These are phyloP conservation scores for Paragyromitra xinjiangensis DNA, from an alignment of 495 filamentous ascomycete species.

Conservation along the genomic window DNA sequence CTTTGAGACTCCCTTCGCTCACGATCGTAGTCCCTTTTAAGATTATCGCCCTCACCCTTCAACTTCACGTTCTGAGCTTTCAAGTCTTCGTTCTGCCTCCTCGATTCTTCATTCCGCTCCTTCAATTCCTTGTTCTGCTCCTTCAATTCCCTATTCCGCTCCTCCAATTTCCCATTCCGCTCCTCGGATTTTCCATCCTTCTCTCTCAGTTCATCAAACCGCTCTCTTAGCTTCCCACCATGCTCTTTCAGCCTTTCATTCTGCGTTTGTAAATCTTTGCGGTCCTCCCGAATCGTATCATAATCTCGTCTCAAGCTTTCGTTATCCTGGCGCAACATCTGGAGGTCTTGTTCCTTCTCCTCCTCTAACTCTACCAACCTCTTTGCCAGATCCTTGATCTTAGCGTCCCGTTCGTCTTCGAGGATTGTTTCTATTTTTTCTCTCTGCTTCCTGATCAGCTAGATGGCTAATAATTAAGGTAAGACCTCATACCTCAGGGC, in stretches of 20 bases:
- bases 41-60: not conserved
- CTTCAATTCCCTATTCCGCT: no score
- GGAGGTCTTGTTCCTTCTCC: not conserved
- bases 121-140: no score
- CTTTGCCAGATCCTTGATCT: not conserved
- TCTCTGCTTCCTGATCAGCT: not conserved
- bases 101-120: no score
- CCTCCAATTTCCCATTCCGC: no score
- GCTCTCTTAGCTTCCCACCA: not conserved
- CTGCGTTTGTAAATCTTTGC: not conserved
- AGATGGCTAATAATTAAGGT: not conserved
- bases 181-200: no score
- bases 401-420: not conserved
- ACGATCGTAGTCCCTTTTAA: not conserved
- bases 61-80: not conserved
- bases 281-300: not conserved
- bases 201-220: no score
- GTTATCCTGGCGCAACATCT: not conserved
- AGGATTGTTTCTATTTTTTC: not conserved
- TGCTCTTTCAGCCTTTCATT: not conserved
- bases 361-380: not conserved
- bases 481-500: not conserved
- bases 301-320: not conserved
- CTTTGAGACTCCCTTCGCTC: not conserved
- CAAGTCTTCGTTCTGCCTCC: no score